These are phyloP conservation scores for Lachnum nothofagi DNA, from an alignment of 2,329 filamentous ascomycete genomes.

Conservation along the genomic window DNA sequence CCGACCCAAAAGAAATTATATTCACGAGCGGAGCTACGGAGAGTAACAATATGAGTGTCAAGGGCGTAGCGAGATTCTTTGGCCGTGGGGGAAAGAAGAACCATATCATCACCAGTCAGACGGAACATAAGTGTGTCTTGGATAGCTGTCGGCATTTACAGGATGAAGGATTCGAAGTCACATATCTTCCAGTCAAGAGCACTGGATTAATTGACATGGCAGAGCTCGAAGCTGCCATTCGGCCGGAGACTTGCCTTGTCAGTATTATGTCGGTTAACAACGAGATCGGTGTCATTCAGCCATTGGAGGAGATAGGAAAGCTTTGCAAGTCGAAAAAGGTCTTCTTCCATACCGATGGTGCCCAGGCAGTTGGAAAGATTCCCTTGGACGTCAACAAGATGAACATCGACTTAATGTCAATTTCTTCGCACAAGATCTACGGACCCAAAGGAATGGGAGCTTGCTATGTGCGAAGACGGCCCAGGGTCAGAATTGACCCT, in stretches of 20 bases:
- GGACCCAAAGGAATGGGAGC: constrained; percentile 95
- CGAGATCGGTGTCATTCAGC: constrained; percentile 98
- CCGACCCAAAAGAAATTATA: constrained; percentile 95
- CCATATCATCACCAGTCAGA: constrained; percentile 95
- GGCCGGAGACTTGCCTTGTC: constrained; percentile 84
- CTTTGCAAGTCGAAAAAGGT: constrained; percentile 87
- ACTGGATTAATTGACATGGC: constrained; percentile 83
- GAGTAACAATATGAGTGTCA: constrained; percentile 99
- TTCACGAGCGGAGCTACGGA: constrained; percentile 98
- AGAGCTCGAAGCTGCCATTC: constrained; percentile 80
- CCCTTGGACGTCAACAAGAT: constrained; percentile 93
- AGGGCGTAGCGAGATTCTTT: constrained; percentile 94
- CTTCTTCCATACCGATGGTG: constrained; percentile 96
- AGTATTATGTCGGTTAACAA: constrained; percentile 99
- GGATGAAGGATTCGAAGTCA: constrained; percentile 93
- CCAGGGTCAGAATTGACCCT: constrained; percentile 88
- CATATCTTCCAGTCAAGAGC: constrained; percentile 85
- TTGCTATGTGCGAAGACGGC: constrained; percentile 88
- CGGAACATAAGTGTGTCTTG: constrained; percentile 97
- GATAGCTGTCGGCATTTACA: constrained; percentile 96
- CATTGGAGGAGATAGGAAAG: constrained; percentile 85
- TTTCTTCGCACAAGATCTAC: constrained; percentile 98
- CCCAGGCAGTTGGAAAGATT: constrained; percentile 98
- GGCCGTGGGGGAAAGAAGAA: constrained; percentile 92
- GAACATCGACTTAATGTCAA: constrained; percentile 98